These are phyloP conservation scores for Punctularia strigosozonata DNA, from an alignment of 768 basidiomycete genomes.

Conservation along the genomic window DNA sequence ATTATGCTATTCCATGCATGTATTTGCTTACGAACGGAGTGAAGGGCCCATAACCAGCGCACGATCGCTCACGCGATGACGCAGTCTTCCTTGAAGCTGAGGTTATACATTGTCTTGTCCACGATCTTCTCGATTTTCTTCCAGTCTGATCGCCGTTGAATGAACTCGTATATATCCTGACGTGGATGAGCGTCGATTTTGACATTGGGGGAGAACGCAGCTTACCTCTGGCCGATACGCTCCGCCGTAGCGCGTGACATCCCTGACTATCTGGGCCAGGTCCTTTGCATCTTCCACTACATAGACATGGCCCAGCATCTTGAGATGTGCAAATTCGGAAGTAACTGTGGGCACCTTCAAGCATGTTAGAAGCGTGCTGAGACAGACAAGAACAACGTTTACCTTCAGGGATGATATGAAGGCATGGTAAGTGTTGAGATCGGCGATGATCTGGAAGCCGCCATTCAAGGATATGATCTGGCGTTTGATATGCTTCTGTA, in stretches of 20 bases:
- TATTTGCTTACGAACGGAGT: neutral
- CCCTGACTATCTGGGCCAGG: slow-evolving; percentile 89
- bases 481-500: slow-evolving; percentile 94
- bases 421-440: slow-evolving; percentile 85
- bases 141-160: slow-evolving; percentile 92
- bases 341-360: slow-evolving; percentile 63
- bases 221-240: slow-evolving; percentile 92
- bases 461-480: slow-evolving; percentile 93
- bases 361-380: neutral
- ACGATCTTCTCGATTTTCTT: slow-evolving; percentile 97
- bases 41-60: slow-evolving; percentile 14
- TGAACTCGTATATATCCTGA: slow-evolving; percentile 91
- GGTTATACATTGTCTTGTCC: slow-evolving; percentile 89
- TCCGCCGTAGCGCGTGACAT: slow-evolving; percentile 92
- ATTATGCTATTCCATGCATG: no score
- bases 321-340: slow-evolving; percentile 85
- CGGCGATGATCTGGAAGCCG: slow-evolving; percentile 93
- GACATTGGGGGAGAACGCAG: slow-evolving; percentile 18
- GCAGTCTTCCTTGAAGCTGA: slow-evolving; percentile 92
- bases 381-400: neutral
- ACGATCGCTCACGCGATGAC: no score
- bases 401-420: slow-evolving; percentile 86
- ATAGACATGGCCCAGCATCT: slow-evolving; percentile 95
- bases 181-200: neutral
- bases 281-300: slow-evolving; percentile 95